Conservation (phyloP, 805 yeast species). For the Starmerella geochares region DNA sequence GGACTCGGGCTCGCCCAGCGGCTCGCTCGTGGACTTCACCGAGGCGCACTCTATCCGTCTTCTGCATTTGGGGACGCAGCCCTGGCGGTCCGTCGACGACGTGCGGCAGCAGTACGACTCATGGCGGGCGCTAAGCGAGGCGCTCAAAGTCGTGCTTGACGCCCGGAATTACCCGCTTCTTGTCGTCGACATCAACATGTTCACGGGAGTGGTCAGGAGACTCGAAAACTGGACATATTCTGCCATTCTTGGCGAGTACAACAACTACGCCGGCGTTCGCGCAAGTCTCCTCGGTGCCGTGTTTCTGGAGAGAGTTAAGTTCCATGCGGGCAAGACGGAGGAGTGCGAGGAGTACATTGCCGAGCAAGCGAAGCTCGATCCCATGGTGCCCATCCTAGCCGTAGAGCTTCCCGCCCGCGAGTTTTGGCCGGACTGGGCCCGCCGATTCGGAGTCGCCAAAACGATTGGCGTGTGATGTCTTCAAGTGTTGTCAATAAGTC, state of each 20-base stretch:
- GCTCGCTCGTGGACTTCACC: slow-evolving; percentile 57
- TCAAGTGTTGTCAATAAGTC: background rate
- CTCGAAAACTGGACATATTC: slow-evolving; percentile 84
- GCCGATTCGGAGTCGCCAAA: background rate
- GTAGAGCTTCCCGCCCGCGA: slow-evolving; percentile 5
- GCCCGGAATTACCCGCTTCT: slow-evolving; percentile 53
- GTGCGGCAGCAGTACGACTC: slow-evolving; percentile 10
- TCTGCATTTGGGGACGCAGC: slow-evolving; percentile 32
- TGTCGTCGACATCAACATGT: slow-evolving; percentile 66
- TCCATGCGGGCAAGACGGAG: slow-evolving; percentile 40
- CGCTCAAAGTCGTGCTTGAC: slow-evolving; percentile 58
- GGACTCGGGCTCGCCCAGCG: slow-evolving; percentile 78
- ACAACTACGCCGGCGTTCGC: slow-evolving; percentile 51
- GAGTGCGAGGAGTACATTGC: slow-evolving; percentile 31
- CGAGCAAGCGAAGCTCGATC: background rate
- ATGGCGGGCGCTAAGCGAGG: slow-evolving; percentile 43
- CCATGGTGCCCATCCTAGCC: slow-evolving; percentile 8
- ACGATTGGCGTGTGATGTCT: background rate
- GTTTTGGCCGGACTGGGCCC: slow-evolving; percentile 2
- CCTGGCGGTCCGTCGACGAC: slow-evolving; percentile 31
- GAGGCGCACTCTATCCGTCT: slow-evolving; percentile 34
- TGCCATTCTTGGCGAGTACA: slow-evolving; percentile 73
- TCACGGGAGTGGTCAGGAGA: slow-evolving; percentile 71
- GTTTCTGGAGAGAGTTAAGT: slow-evolving; percentile 61
- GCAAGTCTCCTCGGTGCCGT: slow-evolving; percentile 65